These are phyloP conservation scores for Ceratocystis destructans DNA, from an alignment of 2,329 filamentous ascomycete species.

Conservation along the genomic window DNA sequence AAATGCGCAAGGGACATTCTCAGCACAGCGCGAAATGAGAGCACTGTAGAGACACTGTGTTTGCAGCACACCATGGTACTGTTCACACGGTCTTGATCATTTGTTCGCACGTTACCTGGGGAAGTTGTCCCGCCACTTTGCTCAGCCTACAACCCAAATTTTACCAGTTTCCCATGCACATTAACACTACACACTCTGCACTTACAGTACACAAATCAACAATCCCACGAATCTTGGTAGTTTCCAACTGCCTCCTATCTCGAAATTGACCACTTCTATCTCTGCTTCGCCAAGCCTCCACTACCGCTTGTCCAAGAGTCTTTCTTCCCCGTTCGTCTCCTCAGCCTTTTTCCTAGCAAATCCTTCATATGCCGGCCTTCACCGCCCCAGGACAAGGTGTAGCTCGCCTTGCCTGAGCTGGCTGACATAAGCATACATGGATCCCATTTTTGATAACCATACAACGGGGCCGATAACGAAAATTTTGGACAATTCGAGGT, in stretches of 20 bases:
- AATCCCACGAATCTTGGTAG: too few species aligned
- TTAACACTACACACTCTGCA: neutral
- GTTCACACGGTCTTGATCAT: neutral
- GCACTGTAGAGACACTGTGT: slow-evolving; percentile 6
- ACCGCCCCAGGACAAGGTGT: neutral
- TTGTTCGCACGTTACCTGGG: too few species aligned
- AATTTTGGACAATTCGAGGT: slow-evolving; percentile 19
- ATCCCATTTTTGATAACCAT: slow-evolving; percentile 19
- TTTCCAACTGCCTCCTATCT: neutral
- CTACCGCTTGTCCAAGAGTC: too few species aligned
- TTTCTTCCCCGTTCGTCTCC: neutral
- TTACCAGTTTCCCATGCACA: neutral
- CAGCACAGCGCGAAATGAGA: neutral
- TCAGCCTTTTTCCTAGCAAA: neutral
- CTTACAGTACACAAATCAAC: neutral
- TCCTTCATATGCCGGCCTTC: neutral
- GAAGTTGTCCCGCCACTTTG: neutral
- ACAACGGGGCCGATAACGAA: slow-evolving; percentile 19
- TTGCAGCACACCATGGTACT: too few species aligned
- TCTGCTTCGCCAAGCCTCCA: neutral
- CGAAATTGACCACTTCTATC: too few species aligned
- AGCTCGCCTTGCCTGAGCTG: neutral
- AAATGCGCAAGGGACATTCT: slow-evolving; percentile 6
- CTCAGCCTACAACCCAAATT: neutral
- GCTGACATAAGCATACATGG: slow-evolving; percentile 18